These are phyloP conservation scores for Ascomycota sp. DNA, from an alignment of 2,329 filamentous ascomycete species.

Conservation along the genomic window DNA sequence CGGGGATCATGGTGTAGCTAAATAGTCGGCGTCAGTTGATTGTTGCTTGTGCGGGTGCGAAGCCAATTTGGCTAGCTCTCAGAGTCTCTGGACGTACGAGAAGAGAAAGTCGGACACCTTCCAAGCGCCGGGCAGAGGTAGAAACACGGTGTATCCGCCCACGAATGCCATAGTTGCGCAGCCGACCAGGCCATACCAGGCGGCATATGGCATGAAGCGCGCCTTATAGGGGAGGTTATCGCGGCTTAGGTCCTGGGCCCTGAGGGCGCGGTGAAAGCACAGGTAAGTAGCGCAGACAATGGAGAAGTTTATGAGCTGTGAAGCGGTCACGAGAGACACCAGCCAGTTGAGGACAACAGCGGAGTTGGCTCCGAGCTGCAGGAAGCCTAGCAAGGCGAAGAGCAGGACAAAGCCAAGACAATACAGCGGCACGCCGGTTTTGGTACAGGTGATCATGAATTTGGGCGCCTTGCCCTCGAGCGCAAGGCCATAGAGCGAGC, in stretches of 20 bases:
- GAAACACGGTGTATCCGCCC: slow-evolving; percentile 56
- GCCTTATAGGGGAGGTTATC: slow-evolving; percentile 50
- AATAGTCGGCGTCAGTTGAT: background rate
- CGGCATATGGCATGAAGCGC: slow-evolving; percentile 48
- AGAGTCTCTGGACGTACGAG: slow-evolving; percentile 23
- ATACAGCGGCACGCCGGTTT: slow-evolving; percentile 50
- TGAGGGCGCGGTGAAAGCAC: slow-evolving; percentile 48
- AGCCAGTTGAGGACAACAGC: slow-evolving; percentile 56
- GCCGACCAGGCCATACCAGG: slow-evolving; percentile 42
- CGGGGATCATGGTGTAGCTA: slow-evolving; percentile 49
- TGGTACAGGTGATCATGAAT: slow-evolving; percentile 39
- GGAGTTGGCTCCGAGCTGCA: slow-evolving; percentile 46
- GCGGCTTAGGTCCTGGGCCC: slow-evolving; percentile 47
- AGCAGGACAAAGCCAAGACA: slow-evolving; percentile 45
- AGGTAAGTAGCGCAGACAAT: slow-evolving; percentile 53
- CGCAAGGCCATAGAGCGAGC: slow-evolving; percentile 47
- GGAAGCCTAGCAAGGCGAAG: slow-evolving; percentile 56
- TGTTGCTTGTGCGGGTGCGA: no score
- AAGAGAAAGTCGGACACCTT: slow-evolving; percentile 51
- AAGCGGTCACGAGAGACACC: slow-evolving; percentile 47
- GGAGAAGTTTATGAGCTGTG: slow-evolving; percentile 53
- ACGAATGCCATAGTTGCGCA: slow-evolving; percentile 55
- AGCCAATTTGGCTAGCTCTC: background rate
- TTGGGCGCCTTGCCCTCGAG: slow-evolving; percentile 46
- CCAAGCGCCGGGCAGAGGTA: slow-evolving; percentile 41